Conservation (phyloP, 805 yeast genomes). For the Metschnikowia proteae region DNA sequence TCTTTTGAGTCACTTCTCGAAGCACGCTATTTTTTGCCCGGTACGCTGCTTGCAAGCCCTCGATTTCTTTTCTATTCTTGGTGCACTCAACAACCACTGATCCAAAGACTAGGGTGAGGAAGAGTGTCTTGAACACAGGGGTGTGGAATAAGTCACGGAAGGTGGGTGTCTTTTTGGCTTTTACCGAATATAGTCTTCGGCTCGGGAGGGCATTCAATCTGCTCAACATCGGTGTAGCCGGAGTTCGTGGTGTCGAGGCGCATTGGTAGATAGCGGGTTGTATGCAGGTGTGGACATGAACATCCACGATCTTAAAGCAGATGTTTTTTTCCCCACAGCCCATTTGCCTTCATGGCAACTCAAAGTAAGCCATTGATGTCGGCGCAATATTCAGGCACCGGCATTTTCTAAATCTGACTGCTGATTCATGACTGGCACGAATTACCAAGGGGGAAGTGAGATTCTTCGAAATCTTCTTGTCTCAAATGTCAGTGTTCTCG, state of each 20-base stretch:
- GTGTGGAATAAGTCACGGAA: conserved; percentile 28
- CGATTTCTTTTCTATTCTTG: conserved; percentile 42
- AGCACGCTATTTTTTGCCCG: conserved; percentile 31
- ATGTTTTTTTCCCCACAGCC: too few species aligned
- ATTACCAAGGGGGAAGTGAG: too few species aligned
- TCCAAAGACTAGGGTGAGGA: conserved; percentile 38
- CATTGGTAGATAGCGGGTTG: neutral
- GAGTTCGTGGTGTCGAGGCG: neutral
- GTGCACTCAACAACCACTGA: conserved; percentile 48
- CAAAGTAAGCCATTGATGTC: too few species aligned
- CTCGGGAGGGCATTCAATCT: neutral
- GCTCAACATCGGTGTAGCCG: neutral
- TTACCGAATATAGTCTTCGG: conserved; percentile 11
- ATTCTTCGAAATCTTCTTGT: neutral
- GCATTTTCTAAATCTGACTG: too few species aligned
- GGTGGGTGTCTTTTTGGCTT: conserved; percentile 18
- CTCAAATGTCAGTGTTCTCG: neutral
- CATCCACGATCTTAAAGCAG: too few species aligned
- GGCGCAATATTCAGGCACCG: too few species aligned
- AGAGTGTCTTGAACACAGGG: conserved; percentile 36
- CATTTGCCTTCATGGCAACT: too few species aligned
- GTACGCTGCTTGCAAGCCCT: conserved; percentile 39
- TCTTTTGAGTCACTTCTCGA: conserved; percentile 27
- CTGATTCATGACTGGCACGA: too few species aligned
- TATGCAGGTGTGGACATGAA: neutral